A percentile compares a stretch with the other conserved stretches of the same genome.
phyloP scores from a whole-genome alignment of 1,139 yeast genomes.

The Diutina siamensis region DNA sequence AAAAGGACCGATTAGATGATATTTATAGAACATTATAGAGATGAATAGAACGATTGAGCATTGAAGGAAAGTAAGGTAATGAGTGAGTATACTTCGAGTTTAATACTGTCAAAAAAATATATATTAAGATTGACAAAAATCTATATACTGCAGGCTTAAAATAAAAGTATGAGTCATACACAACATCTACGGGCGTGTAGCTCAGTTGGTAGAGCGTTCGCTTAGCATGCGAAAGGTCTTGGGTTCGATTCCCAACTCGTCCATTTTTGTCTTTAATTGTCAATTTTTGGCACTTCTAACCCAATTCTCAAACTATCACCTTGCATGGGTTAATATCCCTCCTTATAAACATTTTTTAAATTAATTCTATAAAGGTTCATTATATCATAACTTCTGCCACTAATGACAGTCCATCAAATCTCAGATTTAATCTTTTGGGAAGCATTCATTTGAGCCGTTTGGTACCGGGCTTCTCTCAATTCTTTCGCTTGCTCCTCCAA shows the following conservation, averaged over 20 bases:
- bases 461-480: neutral
- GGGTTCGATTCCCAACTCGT: neutral
- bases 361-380: neutral
- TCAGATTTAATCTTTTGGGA: no score
- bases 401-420: no score
- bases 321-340: neutral
- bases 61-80: no score
- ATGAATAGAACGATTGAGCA: neutral
- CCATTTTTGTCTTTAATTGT: neutral
- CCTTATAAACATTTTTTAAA: neutral
- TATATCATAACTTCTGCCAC: neutral
- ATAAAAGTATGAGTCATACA: no score
- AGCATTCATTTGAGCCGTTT: no score
- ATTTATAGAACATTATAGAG: neutral
- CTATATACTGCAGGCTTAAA: no score
- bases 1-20: neutral
- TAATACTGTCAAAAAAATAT: no score
- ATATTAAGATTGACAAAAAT: neutral
- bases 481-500: slow-evolving; percentile 1
- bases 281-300: no score
- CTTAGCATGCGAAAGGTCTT: neutral
- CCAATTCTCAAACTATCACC: no score
- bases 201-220: neutral
- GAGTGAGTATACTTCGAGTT: no score
- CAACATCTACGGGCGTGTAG: neutral